Conservation (phyloP, 768 basidiomycete genomes). For the Daedaleopsis nitida region DNA sequence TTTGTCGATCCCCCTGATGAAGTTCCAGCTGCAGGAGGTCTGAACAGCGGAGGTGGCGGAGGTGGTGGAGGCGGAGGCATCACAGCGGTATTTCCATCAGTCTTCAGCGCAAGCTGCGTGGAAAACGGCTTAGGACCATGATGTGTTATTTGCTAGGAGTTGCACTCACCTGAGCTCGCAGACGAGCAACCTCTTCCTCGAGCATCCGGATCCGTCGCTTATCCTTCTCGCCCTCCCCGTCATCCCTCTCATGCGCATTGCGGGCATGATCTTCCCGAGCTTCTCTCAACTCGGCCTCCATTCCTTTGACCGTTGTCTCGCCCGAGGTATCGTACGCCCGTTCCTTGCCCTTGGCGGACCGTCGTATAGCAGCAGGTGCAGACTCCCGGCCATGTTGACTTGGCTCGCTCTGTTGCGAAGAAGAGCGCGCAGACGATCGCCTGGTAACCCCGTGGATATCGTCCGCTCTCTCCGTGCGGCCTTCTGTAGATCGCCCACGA, state of each 20-base stretch:
- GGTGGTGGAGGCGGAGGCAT: slow-evolving; percentile 48
- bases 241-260: slow-evolving; percentile 44
- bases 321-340: slow-evolving; percentile 43
- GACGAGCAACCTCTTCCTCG: slow-evolving; percentile 62
- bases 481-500: slow-evolving; percentile 1
- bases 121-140: too few relatives aligned
- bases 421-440: neutral
- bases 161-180: slow-evolving; percentile 52
- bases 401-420: slow-evolving; percentile 5
- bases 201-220: slow-evolving; percentile 64
- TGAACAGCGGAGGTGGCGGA: slow-evolving; percentile 33
- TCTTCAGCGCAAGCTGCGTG: slow-evolving; percentile 9
- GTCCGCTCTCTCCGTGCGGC: neutral
- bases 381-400: slow-evolving; percentile 3
- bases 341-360: slow-evolving; percentile 30
- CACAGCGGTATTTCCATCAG: neutral
- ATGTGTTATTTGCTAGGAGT: too few relatives aligned
- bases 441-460: neutral
- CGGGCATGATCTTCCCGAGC: slow-evolving; percentile 50
- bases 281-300: slow-evolving; percentile 62
- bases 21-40: slow-evolving; percentile 15
- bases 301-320: slow-evolving; percentile 53
- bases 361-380: slow-evolving; percentile 15
- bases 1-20: slow-evolving; percentile 26
- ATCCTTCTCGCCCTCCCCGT: slow-evolving; percentile 52